These are phyloP conservation scores for Echria macrotheca DNA, from an alignment of 495 filamentous ascomycete genomes.

Conservation along the genomic window DNA sequence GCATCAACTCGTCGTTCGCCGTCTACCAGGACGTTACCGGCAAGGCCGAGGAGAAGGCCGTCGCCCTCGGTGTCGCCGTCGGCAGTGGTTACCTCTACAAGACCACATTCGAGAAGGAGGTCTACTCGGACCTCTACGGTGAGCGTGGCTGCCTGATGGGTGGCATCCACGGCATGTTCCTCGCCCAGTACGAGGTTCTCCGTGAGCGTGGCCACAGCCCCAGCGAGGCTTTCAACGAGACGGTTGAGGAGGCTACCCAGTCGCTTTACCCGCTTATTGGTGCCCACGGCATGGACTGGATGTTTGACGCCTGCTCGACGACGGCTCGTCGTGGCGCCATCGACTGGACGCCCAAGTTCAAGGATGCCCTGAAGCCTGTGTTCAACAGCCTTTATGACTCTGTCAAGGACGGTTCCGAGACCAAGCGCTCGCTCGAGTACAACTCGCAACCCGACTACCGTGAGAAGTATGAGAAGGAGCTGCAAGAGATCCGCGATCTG, in stretches of 20 bases:
- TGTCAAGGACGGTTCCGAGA: slow-evolving; percentile 85
- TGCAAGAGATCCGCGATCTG: slow-evolving; percentile 90
- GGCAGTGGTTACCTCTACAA: slow-evolving; percentile 98
- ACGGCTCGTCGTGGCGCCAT: slow-evolving; percentile 97
- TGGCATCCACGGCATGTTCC: slow-evolving; percentile 99
- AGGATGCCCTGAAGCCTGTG: slow-evolving; percentile 93
- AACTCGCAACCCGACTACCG: slow-evolving; percentile 92
- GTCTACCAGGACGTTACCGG: slow-evolving; percentile 98
- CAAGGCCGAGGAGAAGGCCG: slow-evolving; percentile 95
- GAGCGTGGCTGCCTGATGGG: slow-evolving; percentile 99
- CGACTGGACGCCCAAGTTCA: slow-evolving; percentile 94
- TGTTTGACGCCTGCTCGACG: slow-evolving; percentile 99
- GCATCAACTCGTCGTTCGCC: slow-evolving; percentile 98
- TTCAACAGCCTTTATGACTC: slow-evolving; percentile 95
- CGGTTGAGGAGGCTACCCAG: slow-evolving; percentile 98
- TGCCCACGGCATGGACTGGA: slow-evolving; percentile 98
- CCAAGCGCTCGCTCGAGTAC: slow-evolving; percentile 87
- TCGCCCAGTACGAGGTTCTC: slow-evolving; percentile 99
- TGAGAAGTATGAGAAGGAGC: slow-evolving; percentile 91
- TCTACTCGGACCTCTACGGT: slow-evolving; percentile 98
- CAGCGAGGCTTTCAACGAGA: slow-evolving; percentile 99
- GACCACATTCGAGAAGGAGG: slow-evolving; percentile 99
- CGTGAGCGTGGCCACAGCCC: slow-evolving; percentile 96
- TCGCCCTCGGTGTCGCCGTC: slow-evolving; percentile 93
- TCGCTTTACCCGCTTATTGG: slow-evolving; percentile 95